phyloP scores from a whole-genome alignment of 805 yeast genomes.

The Suhomyces vadensis region DNA sequence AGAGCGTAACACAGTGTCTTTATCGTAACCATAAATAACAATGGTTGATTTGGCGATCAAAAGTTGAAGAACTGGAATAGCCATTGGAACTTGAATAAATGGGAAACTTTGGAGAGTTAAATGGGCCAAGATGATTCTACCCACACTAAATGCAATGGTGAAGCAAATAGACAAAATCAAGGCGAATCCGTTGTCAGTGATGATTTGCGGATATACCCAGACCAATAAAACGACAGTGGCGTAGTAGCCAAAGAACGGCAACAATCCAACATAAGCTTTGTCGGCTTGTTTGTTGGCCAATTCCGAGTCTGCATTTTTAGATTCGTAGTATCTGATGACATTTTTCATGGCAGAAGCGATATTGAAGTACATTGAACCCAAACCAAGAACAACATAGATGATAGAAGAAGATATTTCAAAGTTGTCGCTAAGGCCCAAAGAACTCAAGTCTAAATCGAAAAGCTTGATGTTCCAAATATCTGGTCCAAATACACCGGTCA shows the following conservation, averaged over 20 bases:
- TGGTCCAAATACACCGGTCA: constrained; percentile 73
- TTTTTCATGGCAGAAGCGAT: constrained; percentile 66
- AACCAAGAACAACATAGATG: constrained; percentile 52
- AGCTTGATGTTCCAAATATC: constrained; percentile 58
- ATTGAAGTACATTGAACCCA: constrained; percentile 59
- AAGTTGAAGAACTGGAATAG: constrained; percentile 59
- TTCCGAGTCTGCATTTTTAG: constrained; percentile 20
- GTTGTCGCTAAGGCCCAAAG: constrained; percentile 27
- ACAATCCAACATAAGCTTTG: constrained; percentile 50
- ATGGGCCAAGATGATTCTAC: constrained; percentile 85
- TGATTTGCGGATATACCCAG: constrained; percentile 51
- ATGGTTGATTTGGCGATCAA: constrained; percentile 35
- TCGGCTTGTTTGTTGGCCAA: constrained; percentile 41
- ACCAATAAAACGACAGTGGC: constrained; percentile 48
- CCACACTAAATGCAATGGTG: constrained; percentile 82
- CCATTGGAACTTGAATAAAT: constrained; percentile 64
- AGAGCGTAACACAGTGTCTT: constrained; percentile 46
- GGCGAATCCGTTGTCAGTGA: constrained; percentile 51
- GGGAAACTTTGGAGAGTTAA: constrained; percentile 82
- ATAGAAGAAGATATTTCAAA: constrained; percentile 41
- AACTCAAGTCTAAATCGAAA: constrained; percentile 39
- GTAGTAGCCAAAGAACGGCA: constrained; percentile 67
- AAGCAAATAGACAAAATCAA: constrained; percentile 70
- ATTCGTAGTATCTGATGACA: constrained; percentile 50
- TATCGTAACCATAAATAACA: constrained; percentile 37